Conservation (phyloP, 148 eudicot species). For the Polygonum aviculare region DNA sequence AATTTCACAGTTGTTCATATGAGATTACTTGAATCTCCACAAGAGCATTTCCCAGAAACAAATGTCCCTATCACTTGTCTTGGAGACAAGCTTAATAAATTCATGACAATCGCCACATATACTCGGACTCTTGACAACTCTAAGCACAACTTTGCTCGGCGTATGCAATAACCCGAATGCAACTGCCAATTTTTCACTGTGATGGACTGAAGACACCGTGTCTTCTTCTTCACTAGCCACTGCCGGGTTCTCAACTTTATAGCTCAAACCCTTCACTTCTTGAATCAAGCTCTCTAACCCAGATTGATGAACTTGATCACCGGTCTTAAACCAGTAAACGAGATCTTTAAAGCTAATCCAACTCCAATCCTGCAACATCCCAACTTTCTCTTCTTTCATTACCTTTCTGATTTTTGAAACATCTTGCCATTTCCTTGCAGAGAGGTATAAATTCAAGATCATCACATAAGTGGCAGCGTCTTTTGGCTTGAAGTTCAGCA, state of each 20-base stretch:
- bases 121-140: conserved; percentile 47
- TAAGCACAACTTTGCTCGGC: conserved; percentile 22
- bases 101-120: conserved; percentile 61
- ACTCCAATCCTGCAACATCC: conserved; percentile 56
- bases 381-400: conserved; percentile 47
- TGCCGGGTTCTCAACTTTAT: conserved; percentile 14
- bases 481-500: conserved; percentile 45
- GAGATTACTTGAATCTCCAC: conserved; percentile 59
- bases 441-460: conserved; percentile 57
- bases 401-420: conserved; percentile 56
- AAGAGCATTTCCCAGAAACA: conserved; percentile 48
- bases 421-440: conserved; percentile 60
- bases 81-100: conserved; percentile 45
- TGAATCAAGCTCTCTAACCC: conserved; percentile 26
- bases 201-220: conserved; percentile 19
- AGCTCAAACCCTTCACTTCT: conserved; percentile 31
- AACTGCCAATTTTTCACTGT: conserved; percentile 66
- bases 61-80: conserved; percentile 39
- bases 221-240: conserved; percentile 19
- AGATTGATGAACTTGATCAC: conserved; percentile 14
- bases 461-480: conserved; percentile 42
- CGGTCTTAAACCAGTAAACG: conserved; percentile 42
- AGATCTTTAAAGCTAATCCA: conserved; percentile 52
- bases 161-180: conserved; percentile 51
- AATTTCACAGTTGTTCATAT: background rate